These are phyloP conservation scores for Hypoxylon fuscum DNA, from an alignment of 495 filamentous ascomycete species.

Conservation along the genomic window DNA sequence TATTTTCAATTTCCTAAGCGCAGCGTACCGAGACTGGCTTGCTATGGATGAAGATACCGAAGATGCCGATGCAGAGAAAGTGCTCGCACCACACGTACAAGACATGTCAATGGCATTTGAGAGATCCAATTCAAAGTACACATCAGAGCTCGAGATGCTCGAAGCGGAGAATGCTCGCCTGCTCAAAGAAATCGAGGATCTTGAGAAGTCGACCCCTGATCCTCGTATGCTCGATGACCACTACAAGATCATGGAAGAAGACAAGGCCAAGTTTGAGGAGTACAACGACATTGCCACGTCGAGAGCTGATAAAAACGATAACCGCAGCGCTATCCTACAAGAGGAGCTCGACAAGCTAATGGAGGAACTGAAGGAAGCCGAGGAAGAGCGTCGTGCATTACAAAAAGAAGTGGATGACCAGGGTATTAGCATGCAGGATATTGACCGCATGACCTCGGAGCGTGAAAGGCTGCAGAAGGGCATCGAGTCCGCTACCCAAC, in stretches of 20 bases:
- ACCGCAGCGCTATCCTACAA: conserved; percentile 75
- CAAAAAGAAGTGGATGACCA: conserved; percentile 88
- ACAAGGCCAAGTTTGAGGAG: conserved; percentile 89
- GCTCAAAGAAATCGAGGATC: conserved; percentile 83
- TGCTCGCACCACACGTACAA: conserved; percentile 83
- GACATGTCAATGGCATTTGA: conserved; percentile 92
- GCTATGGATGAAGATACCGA: conserved; percentile 85
- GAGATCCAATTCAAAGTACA: conserved; percentile 77
- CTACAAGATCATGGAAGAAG: conserved; percentile 87
- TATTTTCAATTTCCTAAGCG: conserved; percentile 87
- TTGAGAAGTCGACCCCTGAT: conserved; percentile 84
- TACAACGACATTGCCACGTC: conserved; percentile 84
- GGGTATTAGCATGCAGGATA: conserved; percentile 94
- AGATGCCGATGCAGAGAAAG: conserved; percentile 79
- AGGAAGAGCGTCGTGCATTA: conserved; percentile 79
- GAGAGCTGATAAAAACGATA: conserved; percentile 84
- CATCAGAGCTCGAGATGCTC: conserved; percentile 80
- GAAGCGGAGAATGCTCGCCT: conserved; percentile 83
- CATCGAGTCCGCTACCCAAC: conserved; percentile 74
- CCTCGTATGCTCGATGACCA: conserved; percentile 82
- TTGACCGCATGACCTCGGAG: conserved; percentile 97
- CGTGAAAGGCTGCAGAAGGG: conserved; percentile 88
- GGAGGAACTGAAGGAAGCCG: conserved; percentile 76
- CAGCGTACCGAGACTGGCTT: conserved; percentile 93
- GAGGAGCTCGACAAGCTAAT: conserved; percentile 82